Evolutionary conservation across 768 basidiomycete genomes (phyloP).

Genomic region (Trametes cubensis): DNA sequence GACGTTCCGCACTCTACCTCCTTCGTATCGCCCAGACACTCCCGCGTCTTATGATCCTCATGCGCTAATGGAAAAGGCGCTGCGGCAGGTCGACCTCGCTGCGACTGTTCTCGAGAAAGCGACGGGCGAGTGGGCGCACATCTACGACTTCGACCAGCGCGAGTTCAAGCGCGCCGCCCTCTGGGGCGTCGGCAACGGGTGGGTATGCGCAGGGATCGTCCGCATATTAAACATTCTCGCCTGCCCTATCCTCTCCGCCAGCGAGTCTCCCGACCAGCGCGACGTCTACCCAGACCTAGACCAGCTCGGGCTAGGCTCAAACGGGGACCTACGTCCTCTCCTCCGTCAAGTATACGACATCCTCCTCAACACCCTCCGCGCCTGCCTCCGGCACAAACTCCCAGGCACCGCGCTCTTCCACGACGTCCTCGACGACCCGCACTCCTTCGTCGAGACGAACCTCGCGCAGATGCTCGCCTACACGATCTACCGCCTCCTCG

Average conservation of each 20-base stretch:
- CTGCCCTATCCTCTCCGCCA: background rate
- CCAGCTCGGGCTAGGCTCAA: background rate
- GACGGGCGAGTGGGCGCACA: constrained; percentile 28
- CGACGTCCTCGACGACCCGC: constrained; percentile 29
- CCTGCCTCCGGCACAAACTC: constrained; percentile 22
- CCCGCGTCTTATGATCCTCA: background rate
- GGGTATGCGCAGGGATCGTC: constrained; percentile 31
- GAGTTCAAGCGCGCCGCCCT: constrained; percentile 24
- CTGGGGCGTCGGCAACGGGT: constrained; percentile 34
- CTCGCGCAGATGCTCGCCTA: constrained; percentile 32
- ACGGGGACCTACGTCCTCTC: background rate
- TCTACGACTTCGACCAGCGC: constrained; percentile 23
- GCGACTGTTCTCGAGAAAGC: constrained; percentile 20
- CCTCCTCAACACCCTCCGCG: constrained; percentile 21
- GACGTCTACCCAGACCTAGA: constrained; percentile 1
- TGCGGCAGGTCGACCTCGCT: constrained; percentile 26
- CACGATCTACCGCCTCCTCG: constrained; percentile 27
- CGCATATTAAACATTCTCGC: constrained; percentile 22
- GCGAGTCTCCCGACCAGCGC: background rate
- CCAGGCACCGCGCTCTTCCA: constrained; percentile 25
- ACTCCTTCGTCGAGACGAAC: constrained; percentile 30
- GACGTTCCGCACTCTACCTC: background rate
- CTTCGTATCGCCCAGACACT: background rate
- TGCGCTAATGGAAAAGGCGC: constrained; percentile 9
- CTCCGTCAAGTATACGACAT: constrained; percentile 14